Evolutionary conservation across 2,329 filamentous ascomycete genomes (phyloP), one percentile per base, ranked within the genome.

Genomic region (Pyricularia sp.): DNA sequence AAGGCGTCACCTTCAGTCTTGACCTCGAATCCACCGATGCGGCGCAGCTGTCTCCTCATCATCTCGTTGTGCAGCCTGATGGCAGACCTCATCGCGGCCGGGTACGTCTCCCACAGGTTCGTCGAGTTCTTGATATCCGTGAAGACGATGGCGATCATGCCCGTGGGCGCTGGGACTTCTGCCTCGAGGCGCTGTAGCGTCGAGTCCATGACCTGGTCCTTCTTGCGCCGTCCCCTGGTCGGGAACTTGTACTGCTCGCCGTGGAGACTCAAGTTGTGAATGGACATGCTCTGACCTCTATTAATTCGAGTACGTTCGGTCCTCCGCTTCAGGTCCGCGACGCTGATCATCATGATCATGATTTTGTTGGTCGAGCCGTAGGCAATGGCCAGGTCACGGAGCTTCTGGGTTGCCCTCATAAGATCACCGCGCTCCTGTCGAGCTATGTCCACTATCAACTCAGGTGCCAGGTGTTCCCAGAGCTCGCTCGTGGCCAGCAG

Each of bases 1-100:
- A 99, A 99, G 10, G 95, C 95, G 80, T 99, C 95, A 73, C 95
- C 95, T 92, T 99, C 95, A 23, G 95, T 99, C 84, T 99, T 99
- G 79, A 99, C 95, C 80, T 99, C 95, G 76, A 97, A 99, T 0
- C 95, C 95, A 76, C 95, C 95, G 74, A 97, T 96, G 71, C 94
- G 90, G 67, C 95, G 90, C 73, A 99, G 83, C 77, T 98, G 94
- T 69, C 95, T 88, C 73, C 95, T 91, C 90, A 99, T 97, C 64
- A 97, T 88, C 75, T 97, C 93, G 78, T 99, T 99, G 84, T 99
- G 95, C 73, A 97, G 90, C 79, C 94, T 96, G 80, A 99, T 99
- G 23, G 94, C 94, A 17, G 94, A 94, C 74, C 94, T 88, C 95
- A 99, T 99, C 25, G 95, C 94, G 71, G 91, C 91, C 0, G 94